These are phyloP conservation scores for Ogataea neopini DNA, from an alignment of 805 yeast genomes.

Conservation along the genomic window DNA sequence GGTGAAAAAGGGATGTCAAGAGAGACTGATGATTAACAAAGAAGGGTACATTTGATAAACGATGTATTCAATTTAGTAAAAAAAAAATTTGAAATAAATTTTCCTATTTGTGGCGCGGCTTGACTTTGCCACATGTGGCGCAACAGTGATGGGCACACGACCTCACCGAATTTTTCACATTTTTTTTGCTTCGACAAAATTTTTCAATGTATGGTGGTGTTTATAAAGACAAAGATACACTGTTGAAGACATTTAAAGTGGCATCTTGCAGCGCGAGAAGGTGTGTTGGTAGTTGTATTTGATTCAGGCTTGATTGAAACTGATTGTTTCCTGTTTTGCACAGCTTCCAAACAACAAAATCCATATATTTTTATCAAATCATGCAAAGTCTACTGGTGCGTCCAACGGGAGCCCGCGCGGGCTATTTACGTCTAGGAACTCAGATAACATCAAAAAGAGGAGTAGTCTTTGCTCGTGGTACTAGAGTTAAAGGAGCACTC, in stretches of 20 bases:
- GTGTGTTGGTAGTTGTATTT: neutral
- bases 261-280: conserved; percentile 5
- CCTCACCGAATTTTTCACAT: conserved; percentile 17
- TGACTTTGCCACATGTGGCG: conserved; percentile 5
- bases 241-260: neutral
- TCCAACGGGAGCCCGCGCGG: conserved; percentile 7
- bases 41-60: too few species aligned
- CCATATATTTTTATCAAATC: conserved; percentile 1
- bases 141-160: conserved; percentile 14
- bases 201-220: conserved; percentile 10
- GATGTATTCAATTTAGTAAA: too few species aligned
- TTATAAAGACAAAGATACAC: neutral
- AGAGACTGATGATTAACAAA: neutral
- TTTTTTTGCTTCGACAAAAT: conserved; percentile 20
- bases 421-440: neutral
- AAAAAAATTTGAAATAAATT: neutral
- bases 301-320: neutral
- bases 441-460: conserved; percentile 20
- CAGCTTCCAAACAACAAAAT: neutral
- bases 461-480: conserved; percentile 47
- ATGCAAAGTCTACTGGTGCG: conserved; percentile 9
- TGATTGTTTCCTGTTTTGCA: neutral
- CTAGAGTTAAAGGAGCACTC: conserved; percentile 69
- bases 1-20: neutral
- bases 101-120: conserved; percentile 9